Evolutionary conservation across 331 rosid genomes (phyloP).

Genomic region (Malus hybrid): DNA sequence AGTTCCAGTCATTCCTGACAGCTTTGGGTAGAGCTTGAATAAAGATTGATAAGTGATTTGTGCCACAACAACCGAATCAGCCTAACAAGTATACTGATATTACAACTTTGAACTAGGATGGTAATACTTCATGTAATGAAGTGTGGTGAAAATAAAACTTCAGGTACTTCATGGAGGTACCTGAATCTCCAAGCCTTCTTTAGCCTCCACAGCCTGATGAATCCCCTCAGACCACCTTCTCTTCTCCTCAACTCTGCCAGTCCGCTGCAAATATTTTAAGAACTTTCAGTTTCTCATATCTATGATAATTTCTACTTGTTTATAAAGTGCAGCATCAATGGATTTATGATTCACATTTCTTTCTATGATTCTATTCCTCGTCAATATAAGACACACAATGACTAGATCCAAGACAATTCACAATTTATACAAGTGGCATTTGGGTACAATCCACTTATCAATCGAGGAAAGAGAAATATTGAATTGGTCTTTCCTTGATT

Average conservation of each 20-base stretch:
- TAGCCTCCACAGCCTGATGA: slow-evolving; percentile 99
- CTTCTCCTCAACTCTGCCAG: slow-evolving; percentile 97
- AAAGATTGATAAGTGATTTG: slow-evolving; percentile 97
- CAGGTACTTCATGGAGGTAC: slow-evolving; percentile 27
- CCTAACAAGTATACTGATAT: slow-evolving; percentile 9
- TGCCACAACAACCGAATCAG: slow-evolving; percentile 89
- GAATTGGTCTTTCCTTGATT: not conserved
- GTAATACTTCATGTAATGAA: not conserved
- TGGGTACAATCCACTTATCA: not conserved
- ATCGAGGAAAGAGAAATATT: not conserved
- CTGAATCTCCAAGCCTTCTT: slow-evolving; percentile 94
- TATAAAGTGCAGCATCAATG: not conserved
- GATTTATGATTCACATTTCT: not conserved
- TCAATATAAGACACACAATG: not conserved
- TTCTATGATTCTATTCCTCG: not conserved
- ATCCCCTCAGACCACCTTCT: slow-evolving; percentile 99
- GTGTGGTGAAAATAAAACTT: not conserved
- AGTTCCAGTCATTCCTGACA: slow-evolving; percentile 98
- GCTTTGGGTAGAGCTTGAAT: slow-evolving; percentile 91
- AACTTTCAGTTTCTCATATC: not conserved
- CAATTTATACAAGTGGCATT: not conserved
- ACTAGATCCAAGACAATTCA: not conserved
- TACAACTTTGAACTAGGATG: slow-evolving; percentile 22
- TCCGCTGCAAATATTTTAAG: slow-evolving; percentile 44
- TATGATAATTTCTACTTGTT: not conserved